phyloP scores from a whole-genome alignment of 1,284 basidiomycete species.

The Salmacisia buchloeana region DNA sequence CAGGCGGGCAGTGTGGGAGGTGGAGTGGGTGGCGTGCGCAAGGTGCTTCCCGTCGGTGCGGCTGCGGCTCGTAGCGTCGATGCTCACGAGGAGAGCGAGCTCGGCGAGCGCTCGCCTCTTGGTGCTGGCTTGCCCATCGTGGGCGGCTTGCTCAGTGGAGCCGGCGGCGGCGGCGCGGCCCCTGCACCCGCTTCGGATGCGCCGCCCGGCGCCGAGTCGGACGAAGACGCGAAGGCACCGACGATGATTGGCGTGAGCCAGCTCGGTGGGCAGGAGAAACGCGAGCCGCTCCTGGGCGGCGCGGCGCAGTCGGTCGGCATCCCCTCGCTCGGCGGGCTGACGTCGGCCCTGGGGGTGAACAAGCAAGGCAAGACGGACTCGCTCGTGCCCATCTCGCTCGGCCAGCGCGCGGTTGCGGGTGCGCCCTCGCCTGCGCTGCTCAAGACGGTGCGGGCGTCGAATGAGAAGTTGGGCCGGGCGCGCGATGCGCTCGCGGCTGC shows the following conservation, averaged over 20 bases:
- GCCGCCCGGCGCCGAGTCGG: not conserved
- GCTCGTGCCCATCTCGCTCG: not conserved
- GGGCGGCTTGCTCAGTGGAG: not conserved
- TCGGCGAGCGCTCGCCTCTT: constrained; percentile 4
- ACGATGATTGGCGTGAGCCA: not conserved
- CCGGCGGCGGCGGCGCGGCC: not conserved
- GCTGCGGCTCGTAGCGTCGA: no score
- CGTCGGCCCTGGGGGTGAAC: not conserved
- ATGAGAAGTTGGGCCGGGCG: not conserved
- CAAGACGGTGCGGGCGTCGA: not conserved
- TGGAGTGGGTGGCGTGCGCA: not conserved
- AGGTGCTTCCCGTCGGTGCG: not conserved
- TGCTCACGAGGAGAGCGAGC: not conserved
- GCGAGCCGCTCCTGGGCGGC: not conserved
- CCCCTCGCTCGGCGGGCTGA: not conserved
- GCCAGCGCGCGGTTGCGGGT: not conserved
- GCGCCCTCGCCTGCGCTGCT: not conserved
- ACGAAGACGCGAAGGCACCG: no score
- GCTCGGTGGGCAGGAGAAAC: not conserved
- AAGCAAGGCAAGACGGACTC: not conserved
- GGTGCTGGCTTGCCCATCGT: not conserved
- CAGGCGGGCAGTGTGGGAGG: not conserved
- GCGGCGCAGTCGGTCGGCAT: not conserved
- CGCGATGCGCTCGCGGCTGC: no score
- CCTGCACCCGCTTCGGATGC: not conserved